Base-by-base conservation (phyloP, 192 early-diverging fungal species). In the Diversispora epigaea region DNA sequence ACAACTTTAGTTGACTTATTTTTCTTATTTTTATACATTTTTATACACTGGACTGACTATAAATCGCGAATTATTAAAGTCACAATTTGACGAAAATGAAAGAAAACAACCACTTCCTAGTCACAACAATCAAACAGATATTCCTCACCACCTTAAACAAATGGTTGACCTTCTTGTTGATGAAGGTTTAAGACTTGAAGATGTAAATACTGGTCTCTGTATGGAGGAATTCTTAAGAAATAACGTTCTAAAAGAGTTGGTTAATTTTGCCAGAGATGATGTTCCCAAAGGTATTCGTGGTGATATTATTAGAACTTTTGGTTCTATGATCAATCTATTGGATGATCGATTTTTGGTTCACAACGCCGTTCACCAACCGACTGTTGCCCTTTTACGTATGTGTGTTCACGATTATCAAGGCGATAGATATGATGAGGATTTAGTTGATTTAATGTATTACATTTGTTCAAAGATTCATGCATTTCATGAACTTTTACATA, bases 261-360 rank as follows among this genome's bases (percentile, higher is more conserved):
- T 97, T 50, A 82, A 85, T 50, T 84, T 93, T 60, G 89, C 93
- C 7, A 91, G 93, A 72, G 76, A 76, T 1, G 96, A 98, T 79
- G 82, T 86, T 65, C 96, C 96, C 15, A 69, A 81, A 6, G 94
- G 94, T 47, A 90, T 94, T 68, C 85, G 94, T 68, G 88, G 90
- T 39, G 90, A 92, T 71, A 87, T 92, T 21, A 92, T 95, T 68
- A 85, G 89, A 7, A 93, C 91, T 62, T 77, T 96, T 46, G 88
- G 91, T 15, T 83, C 82, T 46, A 89, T 98, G 84, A 89, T 98
- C 60, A 89, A 91, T 73, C 78, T 98, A 50, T 81, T 96, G 11
- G 94, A 96, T 70, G 91, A 93, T 74, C 89, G 92, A 55, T 93
- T 96, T 78, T 84, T 98, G 41, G 92, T 95, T 21, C 96, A 97